Evolutionary conservation across 2,329 filamentous ascomycete species (phyloP).

Genomic region (Fusarium acutatum): DNA sequence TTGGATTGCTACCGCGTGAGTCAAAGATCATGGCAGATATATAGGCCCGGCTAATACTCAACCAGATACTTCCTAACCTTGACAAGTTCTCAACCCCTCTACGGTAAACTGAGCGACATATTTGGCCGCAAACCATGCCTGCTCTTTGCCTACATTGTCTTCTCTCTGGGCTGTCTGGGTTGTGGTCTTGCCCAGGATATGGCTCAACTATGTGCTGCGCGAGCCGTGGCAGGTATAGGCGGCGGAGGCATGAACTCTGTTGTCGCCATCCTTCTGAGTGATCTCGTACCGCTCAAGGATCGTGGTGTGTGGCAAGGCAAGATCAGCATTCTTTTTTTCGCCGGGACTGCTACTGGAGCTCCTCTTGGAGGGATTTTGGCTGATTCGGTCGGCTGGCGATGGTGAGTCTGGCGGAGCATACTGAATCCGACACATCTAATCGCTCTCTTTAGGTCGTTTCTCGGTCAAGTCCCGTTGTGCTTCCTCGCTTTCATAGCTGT

Average conservation of each 20-base stretch:
- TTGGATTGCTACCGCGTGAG: constrained; percentile 70
- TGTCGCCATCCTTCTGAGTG: constrained; percentile 71
- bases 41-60: neutral
- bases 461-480: constrained; percentile 75
- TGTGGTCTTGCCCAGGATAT: constrained; percentile 72
- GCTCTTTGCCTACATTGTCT: constrained; percentile 70
- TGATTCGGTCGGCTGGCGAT: constrained; percentile 79
- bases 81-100: constrained; percentile 79
- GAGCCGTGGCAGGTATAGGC: constrained; percentile 64
- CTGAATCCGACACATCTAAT: neutral
- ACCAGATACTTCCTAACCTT: constrained; percentile 75
- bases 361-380: constrained; percentile 77
- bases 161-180: constrained; percentile 69
- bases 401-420: constrained; percentile 53
- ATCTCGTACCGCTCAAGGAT: constrained; percentile 74
- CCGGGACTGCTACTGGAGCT: constrained; percentile 73
- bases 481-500: constrained; percentile 71
- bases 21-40: neutral
- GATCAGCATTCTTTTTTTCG: constrained; percentile 76
- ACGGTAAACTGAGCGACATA: constrained; percentile 75
- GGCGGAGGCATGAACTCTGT: constrained; percentile 78
- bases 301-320: constrained; percentile 78
- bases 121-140: constrained; percentile 74
- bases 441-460: constrained; percentile 65
- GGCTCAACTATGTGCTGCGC: constrained; percentile 70